A percentile compares a stretch with the other conserved stretches of the same genome.
Evolutionary conservation across 768 basidiomycete species (phyloP).

Genomic region (Daedalea quercina): DNA sequence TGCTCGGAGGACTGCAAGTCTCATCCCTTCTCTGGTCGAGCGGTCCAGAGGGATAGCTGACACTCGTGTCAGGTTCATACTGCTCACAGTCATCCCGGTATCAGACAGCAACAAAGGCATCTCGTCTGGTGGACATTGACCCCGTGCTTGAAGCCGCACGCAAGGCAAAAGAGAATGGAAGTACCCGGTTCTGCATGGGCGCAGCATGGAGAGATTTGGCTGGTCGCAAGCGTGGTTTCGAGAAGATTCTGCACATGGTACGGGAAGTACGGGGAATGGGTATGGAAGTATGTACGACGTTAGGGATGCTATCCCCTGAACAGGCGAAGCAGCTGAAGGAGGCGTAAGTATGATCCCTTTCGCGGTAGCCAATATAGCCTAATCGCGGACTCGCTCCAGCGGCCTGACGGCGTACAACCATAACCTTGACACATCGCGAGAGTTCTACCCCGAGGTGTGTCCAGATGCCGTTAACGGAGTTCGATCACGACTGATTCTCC

Average conservation of each 20-base stretch:
- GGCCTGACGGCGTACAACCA: conserved; percentile 98
- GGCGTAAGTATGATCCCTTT: conserved; percentile 49
- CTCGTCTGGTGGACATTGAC: conserved; percentile 79
- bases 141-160: conserved; percentile 91
- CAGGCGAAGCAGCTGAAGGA: conserved; percentile 90
- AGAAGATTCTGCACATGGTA: conserved; percentile 91
- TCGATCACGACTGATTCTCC: neutral
- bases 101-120: conserved; percentile 83
- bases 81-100: conserved; percentile 97
- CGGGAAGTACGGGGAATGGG: conserved; percentile 86
- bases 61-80: conserved; percentile 65
- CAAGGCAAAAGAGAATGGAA: conserved; percentile 92
- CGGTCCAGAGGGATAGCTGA: neutral
- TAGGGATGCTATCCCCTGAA: conserved; percentile 93
- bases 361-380: neutral
- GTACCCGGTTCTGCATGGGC: conserved; percentile 98
- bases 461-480: neutral
- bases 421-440: conserved; percentile 95
- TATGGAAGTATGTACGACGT: conserved; percentile 99
- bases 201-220: conserved; percentile 96
- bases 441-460: conserved; percentile 86
- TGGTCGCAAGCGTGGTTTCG: conserved; percentile 89
- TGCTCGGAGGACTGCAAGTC: conserved; percentile 90
- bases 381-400: conserved; percentile 27
- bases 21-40: neutral